phyloP scores from a whole-genome alignment of 495 filamentous ascomycete species.

The Talaromyces borbonicus region DNA sequence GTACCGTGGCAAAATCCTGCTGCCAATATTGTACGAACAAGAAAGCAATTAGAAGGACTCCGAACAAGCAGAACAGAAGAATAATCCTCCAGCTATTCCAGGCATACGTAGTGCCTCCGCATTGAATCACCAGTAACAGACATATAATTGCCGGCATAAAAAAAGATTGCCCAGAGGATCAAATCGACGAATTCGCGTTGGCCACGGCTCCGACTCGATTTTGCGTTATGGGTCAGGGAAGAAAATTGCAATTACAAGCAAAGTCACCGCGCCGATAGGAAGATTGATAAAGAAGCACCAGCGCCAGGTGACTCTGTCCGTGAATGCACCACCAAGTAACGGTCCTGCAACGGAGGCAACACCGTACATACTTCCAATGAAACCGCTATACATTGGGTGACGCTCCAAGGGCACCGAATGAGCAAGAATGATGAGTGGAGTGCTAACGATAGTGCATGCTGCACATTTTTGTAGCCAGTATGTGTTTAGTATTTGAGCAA shows the following conservation, averaged over 20 bases:
- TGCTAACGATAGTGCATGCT: too few relatives aligned
- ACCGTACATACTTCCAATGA: constrained; percentile 28
- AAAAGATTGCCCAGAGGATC: constrained; percentile 20
- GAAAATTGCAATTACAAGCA: constrained; percentile 24
- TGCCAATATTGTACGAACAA: constrained; percentile 12
- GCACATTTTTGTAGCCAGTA: too few relatives aligned
- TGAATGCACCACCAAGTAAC: constrained; percentile 39
- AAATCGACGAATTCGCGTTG: constrained; percentile 20
- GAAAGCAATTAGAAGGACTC: constrained; percentile 16
- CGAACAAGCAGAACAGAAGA: constrained; percentile 16
- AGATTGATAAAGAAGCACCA: constrained; percentile 46
- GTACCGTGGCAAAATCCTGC: background rate
- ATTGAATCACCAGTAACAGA: constrained; percentile 20
- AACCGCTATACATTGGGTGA: constrained; percentile 11
- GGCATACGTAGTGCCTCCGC: constrained; percentile 14
- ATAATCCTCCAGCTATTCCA: constrained; percentile 17
- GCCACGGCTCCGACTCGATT: constrained; percentile 10
- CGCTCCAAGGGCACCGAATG: constrained; percentile 55
- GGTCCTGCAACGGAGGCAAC: constrained; percentile 26
- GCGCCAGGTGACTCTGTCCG: constrained; percentile 32
- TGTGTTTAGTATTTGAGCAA: too few relatives aligned
- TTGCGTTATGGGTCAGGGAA: constrained; percentile 9
- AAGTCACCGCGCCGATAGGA: constrained; percentile 27
- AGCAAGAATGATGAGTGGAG: constrained; percentile 59
- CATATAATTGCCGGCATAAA: constrained; percentile 21